phyloP scores from a whole-genome alignment of 2,329 filamentous ascomycete genomes.

The Lasiodiplodia citricola region DNA sequence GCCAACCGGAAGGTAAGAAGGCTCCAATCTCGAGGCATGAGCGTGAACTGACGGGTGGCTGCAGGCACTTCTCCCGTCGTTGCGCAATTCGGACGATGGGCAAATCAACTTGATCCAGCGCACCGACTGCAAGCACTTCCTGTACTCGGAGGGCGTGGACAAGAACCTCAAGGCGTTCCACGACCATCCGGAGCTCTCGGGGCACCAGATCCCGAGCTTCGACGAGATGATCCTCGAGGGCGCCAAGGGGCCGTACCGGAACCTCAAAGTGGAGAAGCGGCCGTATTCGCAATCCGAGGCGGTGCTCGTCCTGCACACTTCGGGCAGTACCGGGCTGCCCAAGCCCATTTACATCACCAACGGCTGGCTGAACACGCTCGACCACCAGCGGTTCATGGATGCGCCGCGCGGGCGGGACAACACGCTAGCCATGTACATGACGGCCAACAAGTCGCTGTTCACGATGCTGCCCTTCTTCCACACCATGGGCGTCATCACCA shows the following conservation, averaged over 20 bases:
- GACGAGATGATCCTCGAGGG: constrained; percentile 23
- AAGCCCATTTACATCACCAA: constrained; percentile 37
- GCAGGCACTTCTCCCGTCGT: constrained; percentile 24
- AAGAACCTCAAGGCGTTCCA: constrained; percentile 19
- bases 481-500: constrained; percentile 28
- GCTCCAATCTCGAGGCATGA: not conserved
- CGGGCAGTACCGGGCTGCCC: constrained; percentile 43
- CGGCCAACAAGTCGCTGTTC: constrained; percentile 6
- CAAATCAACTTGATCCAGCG: constrained; percentile 20
- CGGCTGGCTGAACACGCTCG: constrained; percentile 29
- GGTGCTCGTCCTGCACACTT: constrained; percentile 40
- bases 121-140: constrained; percentile 14
- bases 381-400: constrained; percentile 31
- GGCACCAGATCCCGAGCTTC: constrained; percentile 20
- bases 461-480: constrained; percentile 30
- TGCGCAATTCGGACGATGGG: constrained; percentile 26
- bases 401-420: constrained; percentile 27
- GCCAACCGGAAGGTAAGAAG: constrained; percentile 19
- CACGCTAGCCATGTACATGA: constrained; percentile 26
- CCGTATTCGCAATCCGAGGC: constrained; percentile 30
- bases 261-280: constrained; percentile 8
- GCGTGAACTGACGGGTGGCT: not conserved
- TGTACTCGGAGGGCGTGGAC: constrained; percentile 21
- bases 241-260: constrained; percentile 3
- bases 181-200: not conserved